phyloP scores from a whole-genome alignment of 495 filamentous ascomycete genomes.

The Neurospora sp. region DNA sequence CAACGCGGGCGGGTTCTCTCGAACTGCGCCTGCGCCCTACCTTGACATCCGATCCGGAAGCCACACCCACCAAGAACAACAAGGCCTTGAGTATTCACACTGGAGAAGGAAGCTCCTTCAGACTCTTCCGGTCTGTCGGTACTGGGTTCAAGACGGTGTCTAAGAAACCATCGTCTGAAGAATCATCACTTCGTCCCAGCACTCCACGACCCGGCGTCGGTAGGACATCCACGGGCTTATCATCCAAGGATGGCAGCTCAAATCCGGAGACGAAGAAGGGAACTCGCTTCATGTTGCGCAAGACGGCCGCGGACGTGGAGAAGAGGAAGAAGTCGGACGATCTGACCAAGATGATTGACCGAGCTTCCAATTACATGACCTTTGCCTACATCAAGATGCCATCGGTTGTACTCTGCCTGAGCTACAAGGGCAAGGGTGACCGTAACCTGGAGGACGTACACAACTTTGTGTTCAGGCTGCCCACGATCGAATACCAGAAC shows the following conservation, averaged over 20 bases:
- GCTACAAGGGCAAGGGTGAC: conserved; percentile 92
- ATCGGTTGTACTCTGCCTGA: conserved; percentile 87
- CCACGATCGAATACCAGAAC: conserved; percentile 89
- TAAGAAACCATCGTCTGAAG: conserved; percentile 59
- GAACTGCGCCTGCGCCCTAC: conserved; percentile 74
- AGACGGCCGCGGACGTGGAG: conserved; percentile 23
- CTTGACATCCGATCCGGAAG: conserved; percentile 48
- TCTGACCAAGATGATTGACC: conserved; percentile 93
- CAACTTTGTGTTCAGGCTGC: conserved; percentile 93
- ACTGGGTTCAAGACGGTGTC: conserved; percentile 27
- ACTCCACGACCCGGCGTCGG: conserved; percentile 36
- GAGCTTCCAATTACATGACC: conserved; percentile 95
- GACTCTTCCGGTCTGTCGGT: conserved; percentile 38
- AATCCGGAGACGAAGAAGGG: conserved; percentile 41
- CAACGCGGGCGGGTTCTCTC: conserved; percentile 55
- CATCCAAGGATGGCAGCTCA: conserved; percentile 30
- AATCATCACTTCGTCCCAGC: conserved; percentile 42
- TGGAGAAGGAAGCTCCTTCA: conserved; percentile 41
- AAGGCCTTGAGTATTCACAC: conserved; percentile 42
- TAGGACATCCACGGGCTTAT: conserved; percentile 42
- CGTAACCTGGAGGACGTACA: conserved; percentile 95
- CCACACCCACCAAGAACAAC: conserved; percentile 30
- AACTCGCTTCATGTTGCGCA: conserved; percentile 35
- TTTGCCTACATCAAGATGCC: conserved; percentile 91
- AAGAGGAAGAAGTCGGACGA: conserved; percentile 65